Base-by-base conservation (phyloP, 192 early-diverging fungal species). In the Phlyctochytrium bullatum region DNA sequence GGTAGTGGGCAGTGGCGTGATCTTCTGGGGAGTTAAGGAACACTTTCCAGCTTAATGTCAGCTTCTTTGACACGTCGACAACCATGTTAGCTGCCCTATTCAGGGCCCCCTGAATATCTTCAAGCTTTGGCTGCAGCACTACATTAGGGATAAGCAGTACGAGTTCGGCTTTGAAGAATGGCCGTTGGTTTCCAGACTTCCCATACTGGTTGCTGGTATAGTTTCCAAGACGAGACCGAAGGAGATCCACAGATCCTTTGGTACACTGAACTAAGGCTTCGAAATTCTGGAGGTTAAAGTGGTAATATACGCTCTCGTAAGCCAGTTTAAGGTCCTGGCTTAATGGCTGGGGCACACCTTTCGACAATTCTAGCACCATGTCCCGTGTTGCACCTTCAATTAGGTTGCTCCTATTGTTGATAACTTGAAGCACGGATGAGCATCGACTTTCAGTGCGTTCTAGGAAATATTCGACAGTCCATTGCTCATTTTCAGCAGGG, bases 181-280 rank as follows among this genome's bases (percentile, higher is more conserved):
- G 85, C 62, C 76, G 80, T 59, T 87, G 83, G 2, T 66, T 76
- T 23, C 66, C 65, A 0, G 73, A 68, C 50, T 84, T 83, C 34
- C 76, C 87, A 67, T 87, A 87, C 64, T 87, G 85, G 36, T 69
- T 85, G 24, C 72, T 71, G 16, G 83, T 80, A 52, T 87, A 86
- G 23, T 77, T 87, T 1, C 85, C 85, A 2, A 87, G 73, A 36
- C 85, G 72, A 1, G 75, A 76, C 24, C 83, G 16, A 1, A 87
- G 63, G 10, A 83, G 52, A 61, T 87, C 85, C n/a, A 87, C 65
- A 0, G 83, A 84, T 0, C 85, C 84, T 69, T 87, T 87, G 25
- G 82, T 87, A 63, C 80, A 86, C 59, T 81, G 80, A 2, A 86
- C 82, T 17, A 87, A 59, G 0, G 85, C 85, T 64, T 87, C 85